Evolutionary conservation across 1,284 basidiomycete genomes (phyloP), one percentile per base, ranked within the genome.

Genomic region (Tilletia caries): DNA sequence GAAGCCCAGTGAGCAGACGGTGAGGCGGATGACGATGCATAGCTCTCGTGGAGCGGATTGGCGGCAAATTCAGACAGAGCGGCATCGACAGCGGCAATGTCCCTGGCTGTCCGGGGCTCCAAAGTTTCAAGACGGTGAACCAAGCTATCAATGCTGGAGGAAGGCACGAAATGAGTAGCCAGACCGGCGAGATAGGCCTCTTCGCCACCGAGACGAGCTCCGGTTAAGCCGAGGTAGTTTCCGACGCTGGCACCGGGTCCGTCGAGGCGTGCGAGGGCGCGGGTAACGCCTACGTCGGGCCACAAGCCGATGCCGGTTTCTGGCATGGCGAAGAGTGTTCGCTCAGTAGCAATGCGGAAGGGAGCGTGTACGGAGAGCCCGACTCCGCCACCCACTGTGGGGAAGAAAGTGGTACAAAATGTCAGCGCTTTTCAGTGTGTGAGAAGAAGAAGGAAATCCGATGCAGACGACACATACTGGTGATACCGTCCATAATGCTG

Each of bases 341-440:
- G 91, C 84, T 97, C 93, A 2, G 96, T 98, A 2, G 95, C 95
- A 70, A 99, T 88, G 72, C 96, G 88, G 85, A 98, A 93, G 0
- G 90, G 88, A 3, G 94, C 95, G 73, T 92, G 89, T n/a, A 91
- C 89, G 37, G 90, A 88, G 67, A 98, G 88, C 64, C 96, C 96
- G 41, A 92, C 92, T 65, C 96, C 96, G 69, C 96, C 96, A 50
- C 96, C 96, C 91, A 98, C 93, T 94, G 74, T 46, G 67, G 75
- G 62, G 46, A 43, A 54, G 25, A 50, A 12, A 46, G 52, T 67
- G 33, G 41, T 46, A 29, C 27, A 23, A 72, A 6, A 48, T 6
- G 25, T 50, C 48, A 50, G 48, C 20, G 48, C 25, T 50, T 50
- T 8, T 27, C 8, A 8, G 25, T 8, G n/a, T n/a, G n/a, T 50